These are phyloP conservation scores for Hydnomerulius pinastri DNA, from an alignment of 768 basidiomycete genomes.

Conservation along the genomic window DNA sequence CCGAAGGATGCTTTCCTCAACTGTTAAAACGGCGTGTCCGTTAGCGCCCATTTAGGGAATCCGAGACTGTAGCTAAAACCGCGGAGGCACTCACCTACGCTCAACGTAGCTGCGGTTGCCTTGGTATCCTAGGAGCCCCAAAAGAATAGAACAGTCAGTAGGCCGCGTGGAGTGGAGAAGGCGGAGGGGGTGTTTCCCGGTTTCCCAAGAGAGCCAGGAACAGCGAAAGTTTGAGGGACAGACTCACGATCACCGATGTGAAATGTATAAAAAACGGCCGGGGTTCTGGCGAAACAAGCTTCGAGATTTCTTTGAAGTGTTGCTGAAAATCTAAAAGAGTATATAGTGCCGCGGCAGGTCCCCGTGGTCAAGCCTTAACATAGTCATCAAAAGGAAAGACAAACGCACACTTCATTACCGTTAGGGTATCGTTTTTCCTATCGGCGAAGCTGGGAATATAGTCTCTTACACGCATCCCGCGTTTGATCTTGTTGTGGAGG, in stretches of 20 bases:
- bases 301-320: conserved; percentile 76
- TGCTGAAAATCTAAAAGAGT: conserved; percentile 65
- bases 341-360: neutral
- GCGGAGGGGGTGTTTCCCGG: neutral
- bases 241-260: conserved; percentile 75
- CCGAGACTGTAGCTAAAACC: neutral
- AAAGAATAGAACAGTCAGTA: conserved; percentile 13
- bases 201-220: conserved; percentile 7
- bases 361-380: conserved; percentile 12
- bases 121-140: conserved; percentile 62
- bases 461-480: conserved; percentile 66
- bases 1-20: conserved; percentile 73
- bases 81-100: conserved; percentile 50
- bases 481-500: conserved; percentile 68
- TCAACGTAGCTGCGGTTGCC: conserved; percentile 71
- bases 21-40: conserved; percentile 33
- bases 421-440: conserved; percentile 66
- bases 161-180: neutral
- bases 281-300: conserved; percentile 59
- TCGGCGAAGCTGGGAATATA: conserved; percentile 76
- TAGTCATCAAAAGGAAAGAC: conserved; percentile 1
- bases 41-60: conserved; percentile 4
- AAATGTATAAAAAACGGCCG: conserved; percentile 73
- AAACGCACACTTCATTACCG: conserved; percentile 68
- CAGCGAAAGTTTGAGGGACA: conserved; percentile 2